Base-by-base conservation (phyloP, 345 rosid species). In the Linum usitatissimum region DNA sequence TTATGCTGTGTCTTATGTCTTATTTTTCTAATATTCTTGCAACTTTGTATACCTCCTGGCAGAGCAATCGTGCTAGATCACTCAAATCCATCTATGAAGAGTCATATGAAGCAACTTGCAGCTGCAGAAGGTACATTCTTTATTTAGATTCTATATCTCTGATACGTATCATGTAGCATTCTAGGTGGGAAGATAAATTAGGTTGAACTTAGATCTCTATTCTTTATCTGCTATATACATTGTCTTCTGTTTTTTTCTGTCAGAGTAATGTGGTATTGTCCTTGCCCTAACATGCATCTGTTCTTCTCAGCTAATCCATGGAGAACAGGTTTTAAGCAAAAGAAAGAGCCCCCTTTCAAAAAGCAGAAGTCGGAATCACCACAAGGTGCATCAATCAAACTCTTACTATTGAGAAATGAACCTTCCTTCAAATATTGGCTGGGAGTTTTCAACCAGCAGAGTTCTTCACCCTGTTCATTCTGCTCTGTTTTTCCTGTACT, bases 41-140 rank as follows among this genome's bases (percentile, higher is more conserved):
- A 45, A 45, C 51, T 45, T 59, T 62, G 62, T 39, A 6, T 45
- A 60, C 18, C n/a, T 74, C 65, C 38, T 79, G 68, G 31, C 87
- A 93, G 99, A 83, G 88, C 99, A 64, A 90, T 93, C 73, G 81
- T 90, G 51, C 77, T 93, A 70, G 99, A 93, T 53, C 84, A 77
- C 66, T 97, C 84, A 64, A 87, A 79, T 77, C 92, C 99, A 18
- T 76, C 90, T 23, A 69, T 82, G 81, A 81, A 85, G 72, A 74
- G 66, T 72, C 92, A 83, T 65, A 70, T 81, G 66, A 83, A 83
- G 85, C 84, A 82, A 75, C 42, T 90, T 71, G 90, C 76, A 64
- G 92, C 77, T 71, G 94, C 75, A 58, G 99, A 93, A 78, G 83
- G 99, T 93, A 83, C 75, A 74, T 57, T 65, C 63, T 69, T 20